phyloP scores from a whole-genome alignment of 2,329 filamentous ascomycete genomes.

The Sporothrix pallida region DNA sequence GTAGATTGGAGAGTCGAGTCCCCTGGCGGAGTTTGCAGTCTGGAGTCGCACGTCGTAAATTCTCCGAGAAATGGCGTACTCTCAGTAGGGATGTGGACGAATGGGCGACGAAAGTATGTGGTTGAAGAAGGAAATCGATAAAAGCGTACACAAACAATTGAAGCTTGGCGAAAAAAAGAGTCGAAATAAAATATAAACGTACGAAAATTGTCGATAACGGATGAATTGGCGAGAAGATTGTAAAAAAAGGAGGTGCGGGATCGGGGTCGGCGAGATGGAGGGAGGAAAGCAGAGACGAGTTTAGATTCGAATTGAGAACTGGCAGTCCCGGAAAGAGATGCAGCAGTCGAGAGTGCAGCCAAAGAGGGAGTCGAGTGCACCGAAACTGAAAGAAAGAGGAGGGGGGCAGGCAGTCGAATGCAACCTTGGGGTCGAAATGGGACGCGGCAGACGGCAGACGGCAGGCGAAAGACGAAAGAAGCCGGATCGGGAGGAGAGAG shows the following conservation, averaged over 20 bases:
- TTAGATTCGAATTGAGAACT: neutral
- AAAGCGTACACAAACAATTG: neutral
- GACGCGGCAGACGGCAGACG: constrained; percentile 6
- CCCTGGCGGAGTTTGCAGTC: no score
- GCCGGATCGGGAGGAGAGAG: neutral
- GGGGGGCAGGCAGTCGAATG: neutral
- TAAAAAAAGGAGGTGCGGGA: neutral
- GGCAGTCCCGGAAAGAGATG: neutral
- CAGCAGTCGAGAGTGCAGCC: neutral
- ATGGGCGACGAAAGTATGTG: neutral
- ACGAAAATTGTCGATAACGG: neutral
- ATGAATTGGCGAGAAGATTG: neutral
- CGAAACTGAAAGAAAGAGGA: neutral
- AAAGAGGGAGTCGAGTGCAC: neutral
- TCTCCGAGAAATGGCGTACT: neutral
- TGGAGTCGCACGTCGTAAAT: neutral
- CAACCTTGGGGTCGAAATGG: constrained; percentile 19
- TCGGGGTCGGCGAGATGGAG: neutral
- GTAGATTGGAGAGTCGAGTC: no score
- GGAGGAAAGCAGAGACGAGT: neutral
- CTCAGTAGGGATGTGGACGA: neutral
- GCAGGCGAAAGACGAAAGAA: neutral
- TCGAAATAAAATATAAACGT: neutral
- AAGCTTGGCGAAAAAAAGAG: neutral
- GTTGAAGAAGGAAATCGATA: neutral